phyloP scores from a whole-genome alignment of 176 grass and related monocot genomes.

The Aegilops bicornis region DNA sequence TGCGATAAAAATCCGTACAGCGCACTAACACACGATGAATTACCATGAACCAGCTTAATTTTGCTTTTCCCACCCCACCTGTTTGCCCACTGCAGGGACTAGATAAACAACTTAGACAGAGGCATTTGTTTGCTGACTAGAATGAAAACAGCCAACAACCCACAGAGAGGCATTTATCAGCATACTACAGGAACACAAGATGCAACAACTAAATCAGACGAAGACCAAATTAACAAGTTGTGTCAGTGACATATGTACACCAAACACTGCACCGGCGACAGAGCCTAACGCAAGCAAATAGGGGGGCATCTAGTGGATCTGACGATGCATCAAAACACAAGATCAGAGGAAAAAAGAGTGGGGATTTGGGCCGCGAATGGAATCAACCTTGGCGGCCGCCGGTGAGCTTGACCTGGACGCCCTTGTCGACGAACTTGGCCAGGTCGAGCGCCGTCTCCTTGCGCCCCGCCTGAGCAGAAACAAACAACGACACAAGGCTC shows the following conservation, averaged over 20 bases:
- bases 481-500: no score
- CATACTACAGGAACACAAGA: no score
- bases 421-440: conserved; percentile 92
- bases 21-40: neutral
- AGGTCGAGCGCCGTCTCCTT: conserved; percentile 88
- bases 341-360: neutral
- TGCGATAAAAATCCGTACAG: neutral
- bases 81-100: neutral
- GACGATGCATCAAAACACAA: no score
- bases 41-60: neutral
- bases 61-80: neutral
- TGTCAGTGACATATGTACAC: no score
- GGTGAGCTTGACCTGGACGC: conserved; percentile 87
- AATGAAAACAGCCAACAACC: no score
- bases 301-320: neutral
- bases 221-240: no score
- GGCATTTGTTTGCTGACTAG: neutral
- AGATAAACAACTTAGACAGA: neutral
- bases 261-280: neutral
- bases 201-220: no score
- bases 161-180: no score
- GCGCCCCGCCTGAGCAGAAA: conserved; percentile 60
- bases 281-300: neutral
- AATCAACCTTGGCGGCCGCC: conserved; percentile 72
- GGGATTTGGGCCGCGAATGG: neutral